Evolutionary conservation across 306 rosid genomes (phyloP).

Genomic region (Calophaca sinica): DNA sequence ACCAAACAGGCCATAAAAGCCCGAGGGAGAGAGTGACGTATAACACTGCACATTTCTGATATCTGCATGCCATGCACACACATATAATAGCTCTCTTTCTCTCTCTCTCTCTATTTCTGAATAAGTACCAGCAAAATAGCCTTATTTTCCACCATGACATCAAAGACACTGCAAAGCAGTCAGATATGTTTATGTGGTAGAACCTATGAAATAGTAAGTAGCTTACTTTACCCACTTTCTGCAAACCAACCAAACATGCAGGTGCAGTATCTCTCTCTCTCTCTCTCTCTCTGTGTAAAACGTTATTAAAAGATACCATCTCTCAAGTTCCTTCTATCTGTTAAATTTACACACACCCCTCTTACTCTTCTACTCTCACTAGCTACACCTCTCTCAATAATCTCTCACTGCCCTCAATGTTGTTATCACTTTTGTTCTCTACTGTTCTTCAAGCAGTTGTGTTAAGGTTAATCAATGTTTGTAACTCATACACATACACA

Average conservation of each 20-base stretch:
- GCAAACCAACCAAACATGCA: constrained; percentile 29
- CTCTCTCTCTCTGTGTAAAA: no score
- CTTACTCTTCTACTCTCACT: not conserved
- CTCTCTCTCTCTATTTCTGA: constrained; percentile 12
- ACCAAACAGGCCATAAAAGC: no score
- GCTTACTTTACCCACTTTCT: constrained; percentile 15
- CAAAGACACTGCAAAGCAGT: constrained; percentile 10
- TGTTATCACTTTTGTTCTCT: not conserved
- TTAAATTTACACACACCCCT: not conserved
- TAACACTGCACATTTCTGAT: not conserved
- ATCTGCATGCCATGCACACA: constrained; percentile 40
- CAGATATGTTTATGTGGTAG: not conserved
- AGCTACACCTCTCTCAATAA: not conserved
- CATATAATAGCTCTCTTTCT: not conserved
- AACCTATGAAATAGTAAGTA: constrained; percentile 9
- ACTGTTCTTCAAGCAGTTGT: not conserved
- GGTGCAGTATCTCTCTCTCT: not conserved
- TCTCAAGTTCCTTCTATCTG: no score
- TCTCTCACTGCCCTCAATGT: not conserved
- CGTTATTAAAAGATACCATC: no score
- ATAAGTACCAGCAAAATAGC: not conserved
- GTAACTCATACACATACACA: not conserved
- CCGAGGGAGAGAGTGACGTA: constrained; percentile 32
- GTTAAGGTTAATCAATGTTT: not conserved
- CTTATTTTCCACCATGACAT: constrained; percentile 11